These are phyloP conservation scores for Dothideomycetes sp. DNA, from an alignment of 2,329 filamentous ascomycete species.

Conservation along the genomic window DNA sequence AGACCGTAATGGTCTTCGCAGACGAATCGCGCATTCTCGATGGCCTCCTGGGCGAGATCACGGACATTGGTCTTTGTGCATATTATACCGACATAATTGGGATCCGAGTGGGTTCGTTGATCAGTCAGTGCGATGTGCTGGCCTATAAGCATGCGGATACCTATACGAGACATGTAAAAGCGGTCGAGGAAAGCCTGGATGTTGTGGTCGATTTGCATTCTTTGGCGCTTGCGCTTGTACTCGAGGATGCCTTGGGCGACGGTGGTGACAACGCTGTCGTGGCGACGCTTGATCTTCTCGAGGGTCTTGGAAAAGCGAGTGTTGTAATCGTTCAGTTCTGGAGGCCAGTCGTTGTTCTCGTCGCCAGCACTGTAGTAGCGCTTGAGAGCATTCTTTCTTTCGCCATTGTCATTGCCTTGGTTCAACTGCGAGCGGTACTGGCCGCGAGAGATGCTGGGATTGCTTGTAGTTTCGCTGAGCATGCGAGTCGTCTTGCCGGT, in stretches of 20 bases:
- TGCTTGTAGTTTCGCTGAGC: conserved; percentile 74
- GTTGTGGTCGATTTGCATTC: conserved; percentile 96
- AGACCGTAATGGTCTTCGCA: conserved; percentile 98
- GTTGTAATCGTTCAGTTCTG: conserved; percentile 91
- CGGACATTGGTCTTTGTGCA: conserved; percentile 97
- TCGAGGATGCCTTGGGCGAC: conserved; percentile 97
- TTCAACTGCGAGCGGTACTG: conserved; percentile 60
- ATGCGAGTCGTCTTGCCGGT: conserved; percentile 54
- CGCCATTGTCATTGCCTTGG: conserved; percentile 42
- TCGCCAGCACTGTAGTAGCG: conserved; percentile 84
- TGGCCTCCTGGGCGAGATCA: conserved; percentile 91
- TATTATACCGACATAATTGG: conserved; percentile 95
- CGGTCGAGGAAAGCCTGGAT: conserved; percentile 97
- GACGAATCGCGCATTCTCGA: conserved; percentile 97
- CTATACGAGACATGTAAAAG: conserved; percentile 99
- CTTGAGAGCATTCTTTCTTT: conserved; percentile 41
- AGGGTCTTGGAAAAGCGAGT: conserved; percentile 79
- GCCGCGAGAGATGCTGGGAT: conserved; percentile 78
- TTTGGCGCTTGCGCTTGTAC: conserved; percentile 91
- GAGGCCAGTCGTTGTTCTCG: conserved; percentile 81
- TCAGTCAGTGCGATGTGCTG: conserved; percentile 97
- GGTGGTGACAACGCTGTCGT: conserved; percentile 95
- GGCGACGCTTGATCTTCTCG: conserved; percentile 87
- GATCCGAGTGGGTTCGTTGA: conserved; percentile 79
- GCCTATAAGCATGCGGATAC: conserved; percentile 97